Percentiles rank a stretch among this genome's conserved stretches.
phyloP scores from a whole-genome alignment of 352 stramenopile species.

The Phytopythium chamaehyphon region DNA sequence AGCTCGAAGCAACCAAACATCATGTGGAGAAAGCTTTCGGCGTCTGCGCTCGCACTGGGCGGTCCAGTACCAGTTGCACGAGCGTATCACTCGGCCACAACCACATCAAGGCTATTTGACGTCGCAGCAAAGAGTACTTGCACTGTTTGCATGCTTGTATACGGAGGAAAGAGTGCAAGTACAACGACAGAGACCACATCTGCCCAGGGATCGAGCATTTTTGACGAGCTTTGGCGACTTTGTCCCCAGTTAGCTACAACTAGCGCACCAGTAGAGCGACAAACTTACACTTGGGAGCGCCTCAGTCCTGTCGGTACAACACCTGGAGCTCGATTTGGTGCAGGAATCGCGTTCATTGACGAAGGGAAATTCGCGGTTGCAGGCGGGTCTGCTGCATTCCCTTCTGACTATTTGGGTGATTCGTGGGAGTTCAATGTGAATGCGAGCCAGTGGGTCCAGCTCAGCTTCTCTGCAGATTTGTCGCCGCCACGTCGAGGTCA shows the following conservation, averaged over 20 bases:
- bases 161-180: conserved; percentile 41
- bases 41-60: conserved; percentile 2
- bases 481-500: conserved; percentile 47
- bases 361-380: conserved; percentile 53
- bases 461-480: conserved; percentile 48
- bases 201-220: conserved; percentile 37
- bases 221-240: conserved; percentile 67
- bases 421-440: conserved; percentile 72
- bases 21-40: conserved; percentile 30
- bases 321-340: conserved; percentile 51
- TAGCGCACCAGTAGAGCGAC: conserved; percentile 26
- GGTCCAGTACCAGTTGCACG: conserved; percentile 22
- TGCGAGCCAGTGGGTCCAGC: conserved; percentile 55
- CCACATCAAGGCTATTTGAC: conserved; percentile 31
- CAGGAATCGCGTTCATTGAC: conserved; percentile 48
- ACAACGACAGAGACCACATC: conserved; percentile 5
- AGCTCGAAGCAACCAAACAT: conserved; percentile 25
- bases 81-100: conserved; percentile 42
- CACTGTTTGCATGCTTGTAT: conserved; percentile 46
- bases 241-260: conserved; percentile 23
- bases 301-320: conserved; percentile 42
- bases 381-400: conserved; percentile 71
- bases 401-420: conserved; percentile 68
- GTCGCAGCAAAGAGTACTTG: conserved; percentile 9
- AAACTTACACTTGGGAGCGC: conserved; percentile 52